phyloP scores from a whole-genome alignment of 805 yeast genomes.

The Wickerhamomyces tratensis region DNA sequence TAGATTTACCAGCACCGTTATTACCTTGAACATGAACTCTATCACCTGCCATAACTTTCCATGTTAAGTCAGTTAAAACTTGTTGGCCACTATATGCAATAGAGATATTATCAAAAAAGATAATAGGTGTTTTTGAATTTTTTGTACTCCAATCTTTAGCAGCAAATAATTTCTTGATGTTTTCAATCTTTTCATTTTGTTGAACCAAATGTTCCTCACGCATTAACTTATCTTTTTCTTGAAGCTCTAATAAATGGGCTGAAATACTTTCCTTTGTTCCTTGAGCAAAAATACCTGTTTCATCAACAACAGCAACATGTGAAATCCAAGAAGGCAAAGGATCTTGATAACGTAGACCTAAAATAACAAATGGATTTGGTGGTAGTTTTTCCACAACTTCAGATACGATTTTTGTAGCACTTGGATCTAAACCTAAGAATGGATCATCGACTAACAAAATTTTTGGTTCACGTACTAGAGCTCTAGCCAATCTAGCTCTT shows the following conservation, averaged over 20 bases:
- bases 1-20: conserved; percentile 92
- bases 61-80: conserved; percentile 47
- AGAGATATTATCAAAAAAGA: conserved; percentile 53
- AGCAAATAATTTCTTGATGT: conserved; percentile 10
- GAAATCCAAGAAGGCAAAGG: conserved; percentile 71
- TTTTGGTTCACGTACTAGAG: conserved; percentile 55
- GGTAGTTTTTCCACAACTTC: conserved; percentile 34
- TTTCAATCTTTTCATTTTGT: conserved; percentile 9
- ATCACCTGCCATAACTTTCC: conserved; percentile 64
- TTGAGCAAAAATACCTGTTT: conserved; percentile 37
- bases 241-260: conserved; percentile 13
- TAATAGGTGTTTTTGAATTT: conserved; percentile 12
- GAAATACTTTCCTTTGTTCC: conserved; percentile 32
- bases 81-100: conserved; percentile 57
- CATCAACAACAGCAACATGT: conserved; percentile 55
- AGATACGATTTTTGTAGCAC: conserved; percentile 53
- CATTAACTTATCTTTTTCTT: conserved; percentile 9
- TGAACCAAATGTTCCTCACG: conserved; percentile 5
- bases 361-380: conserved; percentile 44
- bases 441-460: conserved; percentile 82
- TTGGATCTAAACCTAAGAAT: conserved; percentile 81
- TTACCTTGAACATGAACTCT: conserved; percentile 86
- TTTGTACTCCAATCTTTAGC: conserved; percentile 2
- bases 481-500: conserved; percentile 77
- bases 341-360: conserved; percentile 77